Evolutionary conservation across 2,329 filamentous ascomycete genomes (phyloP), one percentile per base, ranked within the genome.

Genomic region (Neonectria neomacrospora): DNA sequence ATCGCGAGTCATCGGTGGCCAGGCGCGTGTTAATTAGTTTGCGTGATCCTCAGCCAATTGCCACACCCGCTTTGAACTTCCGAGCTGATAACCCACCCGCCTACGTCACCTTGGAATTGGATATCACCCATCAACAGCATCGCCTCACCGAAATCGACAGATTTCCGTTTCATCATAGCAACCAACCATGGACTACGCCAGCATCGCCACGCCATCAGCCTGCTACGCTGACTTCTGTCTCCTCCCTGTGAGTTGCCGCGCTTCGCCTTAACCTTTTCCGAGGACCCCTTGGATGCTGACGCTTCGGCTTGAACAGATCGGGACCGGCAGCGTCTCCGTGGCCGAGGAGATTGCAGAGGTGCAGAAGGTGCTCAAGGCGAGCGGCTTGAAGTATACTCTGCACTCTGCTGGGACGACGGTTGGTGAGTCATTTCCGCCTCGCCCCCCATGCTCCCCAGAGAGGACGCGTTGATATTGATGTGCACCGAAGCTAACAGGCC

Each of bases 401-500:
- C 95, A 98, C 80, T 94, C 92, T 26, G 94, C 94, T 2, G 96
- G 95, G 12, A 97, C 95, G 0, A 98, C 95, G 0, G 87, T 98
- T 58, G 94, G 93, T 96, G 82, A 62, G 89, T 82, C 28, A 65
- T 69, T 65, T 67, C 26, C 58, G 28, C 50, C 11, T 34, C 37
- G 30, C 54, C 37, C 22, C 48, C 23, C n/a, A 8, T 23, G 18
- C 44, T 42, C 28, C 20, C 32, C 47, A 12, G 32, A 1, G 20
- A 10, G 1, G 20, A 23, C 18, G 14, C 18, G 14, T 16, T 16
- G 32, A 10, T 16, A 18, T 20, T 6, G 28, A 34, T 4, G 7
- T 7, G 32, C 6, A 8, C 41, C 23, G 20, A 47, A 45, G 50
- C 26, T 32, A 42, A 61, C 7, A 9, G 14, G 9, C 54, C 63